These are phyloP conservation scores for Penicillium odoratum DNA, from an alignment of 495 filamentous ascomycete species.

Conservation along the genomic window DNA sequence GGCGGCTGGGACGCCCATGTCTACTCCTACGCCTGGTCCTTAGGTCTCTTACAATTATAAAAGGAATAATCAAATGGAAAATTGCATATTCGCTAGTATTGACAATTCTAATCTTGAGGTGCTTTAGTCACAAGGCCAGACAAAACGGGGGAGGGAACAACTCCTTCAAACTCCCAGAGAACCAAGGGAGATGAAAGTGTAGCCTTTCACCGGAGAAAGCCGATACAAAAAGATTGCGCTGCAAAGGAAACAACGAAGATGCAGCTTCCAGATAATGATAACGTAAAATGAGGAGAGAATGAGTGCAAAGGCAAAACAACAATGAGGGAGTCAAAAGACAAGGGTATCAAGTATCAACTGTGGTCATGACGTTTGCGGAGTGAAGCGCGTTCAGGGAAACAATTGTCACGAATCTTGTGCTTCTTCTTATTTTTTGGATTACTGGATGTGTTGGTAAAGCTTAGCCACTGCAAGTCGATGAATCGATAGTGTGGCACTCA, in stretches of 20 bases:
- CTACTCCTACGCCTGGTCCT: conserved; percentile 44
- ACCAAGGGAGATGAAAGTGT: too few relatives aligned
- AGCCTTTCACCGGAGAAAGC: too few relatives aligned
- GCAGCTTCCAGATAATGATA: too few relatives aligned
- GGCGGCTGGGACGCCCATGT: conserved; percentile 41
- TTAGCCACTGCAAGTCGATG: not conserved
- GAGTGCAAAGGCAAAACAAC: not conserved
- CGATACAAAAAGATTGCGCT: too few relatives aligned
- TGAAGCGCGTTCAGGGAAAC: not conserved
- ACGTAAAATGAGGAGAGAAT: not conserved
- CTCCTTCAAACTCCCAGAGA: not conserved
- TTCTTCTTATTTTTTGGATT: not conserved
- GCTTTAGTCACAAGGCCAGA: not conserved
- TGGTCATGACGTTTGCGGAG: too few relatives aligned
- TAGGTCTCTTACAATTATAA: conserved; percentile 13
- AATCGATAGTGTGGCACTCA: conserved; percentile 8
- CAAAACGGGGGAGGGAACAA: not conserved
- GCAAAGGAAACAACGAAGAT: too few relatives aligned
- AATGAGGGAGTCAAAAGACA: not conserved
- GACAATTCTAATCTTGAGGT: not conserved
- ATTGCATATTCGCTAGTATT: not conserved
- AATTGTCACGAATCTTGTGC: not conserved
- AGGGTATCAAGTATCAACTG: not conserved
- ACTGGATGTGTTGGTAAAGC: not conserved
- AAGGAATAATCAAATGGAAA: not conserved